Evolutionary conservation across 169 alveolate species (phyloP).

Genomic region (Amoebophrya sp.): DNA sequence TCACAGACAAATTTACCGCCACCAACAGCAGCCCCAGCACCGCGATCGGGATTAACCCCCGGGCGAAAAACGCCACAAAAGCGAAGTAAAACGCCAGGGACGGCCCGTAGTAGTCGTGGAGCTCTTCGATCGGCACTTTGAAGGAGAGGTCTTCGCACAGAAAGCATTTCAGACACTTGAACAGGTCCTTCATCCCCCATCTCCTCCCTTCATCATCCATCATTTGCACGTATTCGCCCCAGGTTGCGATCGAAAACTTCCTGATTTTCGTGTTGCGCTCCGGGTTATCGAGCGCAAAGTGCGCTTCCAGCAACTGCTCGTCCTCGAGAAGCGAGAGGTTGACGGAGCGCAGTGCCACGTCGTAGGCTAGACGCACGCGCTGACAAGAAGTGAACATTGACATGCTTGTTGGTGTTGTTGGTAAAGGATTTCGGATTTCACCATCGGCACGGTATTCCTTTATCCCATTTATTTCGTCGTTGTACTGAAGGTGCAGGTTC

Average conservation of each 20-base stretch:
- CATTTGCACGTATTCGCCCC: background rate
- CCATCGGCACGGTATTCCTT: no score
- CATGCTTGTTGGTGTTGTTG: no score
- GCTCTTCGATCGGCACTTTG: background rate
- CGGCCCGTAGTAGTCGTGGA: background rate
- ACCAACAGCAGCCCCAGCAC: background rate
- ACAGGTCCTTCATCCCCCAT: background rate
- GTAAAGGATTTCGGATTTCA: no score
- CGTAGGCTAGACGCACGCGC: background rate
- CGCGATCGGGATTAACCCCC: background rate
- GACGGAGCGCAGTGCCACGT: background rate
- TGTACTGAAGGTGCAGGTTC: background rate
- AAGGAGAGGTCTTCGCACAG: background rate
- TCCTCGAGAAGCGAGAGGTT: background rate
- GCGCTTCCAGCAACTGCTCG: background rate
- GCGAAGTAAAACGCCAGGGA: background rate
- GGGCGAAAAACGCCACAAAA: background rate
- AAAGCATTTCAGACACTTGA: background rate
- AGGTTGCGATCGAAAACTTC: background rate
- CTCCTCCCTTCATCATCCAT: no score
- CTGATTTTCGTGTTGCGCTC: background rate
- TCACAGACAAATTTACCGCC: background rate
- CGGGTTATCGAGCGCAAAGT: background rate
- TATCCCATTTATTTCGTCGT: no score
- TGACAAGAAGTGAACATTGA: background rate